Evolutionary conservation across 495 filamentous ascomycete genomes (phyloP), one percentile per base, ranked within the genome.

Genomic region (Peziza echinospora): DNA sequence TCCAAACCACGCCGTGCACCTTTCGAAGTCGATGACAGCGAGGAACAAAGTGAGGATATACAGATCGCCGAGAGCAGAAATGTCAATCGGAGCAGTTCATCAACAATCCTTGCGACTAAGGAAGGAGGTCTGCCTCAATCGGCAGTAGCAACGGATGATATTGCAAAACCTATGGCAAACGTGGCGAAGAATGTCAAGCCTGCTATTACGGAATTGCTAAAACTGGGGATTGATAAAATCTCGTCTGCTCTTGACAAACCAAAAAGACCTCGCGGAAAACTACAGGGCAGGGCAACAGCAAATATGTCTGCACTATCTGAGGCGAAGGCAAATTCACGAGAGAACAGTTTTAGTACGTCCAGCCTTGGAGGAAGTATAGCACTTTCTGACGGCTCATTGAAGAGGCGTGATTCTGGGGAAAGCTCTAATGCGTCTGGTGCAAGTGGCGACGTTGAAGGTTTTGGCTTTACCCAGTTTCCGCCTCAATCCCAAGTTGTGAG

Each of bases 401-500:
- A 19, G 25, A 24, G 26, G 19, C n/a, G 19, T n/a, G 11, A 22
- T 21, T 26, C 26, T 17, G 16, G 24, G 21, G 19, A 43, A 39
- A 23, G 21, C 24, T 16, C 26, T 22, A 21, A 30, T 43, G 16
- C 21, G 37, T 23, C 24, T 34, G 41, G 30, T 34, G 5, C 49
- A 42, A 28, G 26, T 23, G 19, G 9, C 7, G n/a, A 44, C 46
- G 34, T 34, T 44, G 23, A 28, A 6, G 23, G 48, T 17, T 2
- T 37, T 7, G 13, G 19, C 19, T 17, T 37, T 7, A 37, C 30
- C 30, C 30, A 51, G 25, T 41, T 42, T 5, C 51, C 46, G 10
- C 43, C 40, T n/a, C 55, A 48, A 6, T 58, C 55, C 24, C 56
- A 59, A 43, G 55, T 51, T 28, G 48, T 59, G 24, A 53, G 49